phyloP scores from a whole-genome alignment of 495 filamentous ascomycete genomes.

The Penicillium taxi region DNA sequence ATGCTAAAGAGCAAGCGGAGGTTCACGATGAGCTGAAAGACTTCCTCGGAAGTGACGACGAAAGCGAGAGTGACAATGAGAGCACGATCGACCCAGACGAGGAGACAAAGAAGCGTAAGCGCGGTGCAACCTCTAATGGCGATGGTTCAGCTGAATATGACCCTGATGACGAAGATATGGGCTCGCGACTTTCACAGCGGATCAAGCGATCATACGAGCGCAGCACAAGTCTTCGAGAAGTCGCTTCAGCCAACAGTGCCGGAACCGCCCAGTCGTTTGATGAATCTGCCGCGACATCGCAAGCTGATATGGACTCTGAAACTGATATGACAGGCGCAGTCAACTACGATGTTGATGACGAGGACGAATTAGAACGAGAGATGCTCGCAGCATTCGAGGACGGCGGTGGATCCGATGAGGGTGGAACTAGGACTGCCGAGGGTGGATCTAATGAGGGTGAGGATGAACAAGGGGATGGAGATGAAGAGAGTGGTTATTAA shows the following conservation, averaged over 20 bases:
- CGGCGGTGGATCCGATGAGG: constrained; percentile 29
- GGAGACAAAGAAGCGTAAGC: constrained; percentile 35
- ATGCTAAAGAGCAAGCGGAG: constrained; percentile 39
- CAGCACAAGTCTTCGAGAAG: constrained; percentile 38
- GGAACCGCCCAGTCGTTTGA: constrained; percentile 3
- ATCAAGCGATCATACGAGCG: constrained; percentile 46
- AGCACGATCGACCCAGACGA: constrained; percentile 14
- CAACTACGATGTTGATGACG: constrained; percentile 32
- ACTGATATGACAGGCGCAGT: constrained; percentile 14
- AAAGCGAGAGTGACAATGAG: constrained; percentile 45
- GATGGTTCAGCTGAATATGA: constrained; percentile 24
- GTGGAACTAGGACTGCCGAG: constrained; percentile 23
- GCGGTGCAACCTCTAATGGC: constrained; percentile 26
- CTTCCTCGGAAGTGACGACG: constrained; percentile 63
- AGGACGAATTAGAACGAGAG: constrained; percentile 59
- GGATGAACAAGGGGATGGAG: background rate
- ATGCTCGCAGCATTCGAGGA: constrained; percentile 59
- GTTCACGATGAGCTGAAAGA: constrained; percentile 69
- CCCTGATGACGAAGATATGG: constrained; percentile 27
- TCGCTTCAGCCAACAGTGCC: constrained; percentile 35
- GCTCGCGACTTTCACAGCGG: constrained; percentile 38
- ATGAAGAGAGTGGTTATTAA: constrained; percentile 21
- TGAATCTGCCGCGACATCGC: constrained; percentile 38
- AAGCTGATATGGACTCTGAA: constrained; percentile 36
- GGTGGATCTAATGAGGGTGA: background rate